Evolutionary conservation across 2,329 filamentous ascomycete species (phyloP), one percentile per base, ranked within the genome.

Genomic region (Fonsecaea nubica): DNA sequence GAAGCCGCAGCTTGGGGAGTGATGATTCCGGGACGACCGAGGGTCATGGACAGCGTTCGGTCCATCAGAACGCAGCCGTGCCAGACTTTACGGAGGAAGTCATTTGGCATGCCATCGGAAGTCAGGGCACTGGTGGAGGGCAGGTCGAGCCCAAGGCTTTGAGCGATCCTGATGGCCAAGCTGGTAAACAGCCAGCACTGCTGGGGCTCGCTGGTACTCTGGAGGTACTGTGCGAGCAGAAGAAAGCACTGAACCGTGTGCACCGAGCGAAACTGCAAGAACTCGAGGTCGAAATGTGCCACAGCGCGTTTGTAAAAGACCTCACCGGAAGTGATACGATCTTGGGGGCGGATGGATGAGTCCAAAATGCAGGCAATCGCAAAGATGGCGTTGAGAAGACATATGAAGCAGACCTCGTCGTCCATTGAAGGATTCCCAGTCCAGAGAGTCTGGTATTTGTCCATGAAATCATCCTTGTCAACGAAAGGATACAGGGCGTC

Each of bases 161-260:
- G 81, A 0, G 83, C 82, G 25, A 80, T 82, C 1, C 82, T 76
- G 15, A 83, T 78, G 0, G 82, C 82, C 4, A 80, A 74, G 0
- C 82, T 82, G 0, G 82, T 79, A 1, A 81, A 77, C 73, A 84
- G 83, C 83, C 83, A 85, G 1, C 81, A 84, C 64, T 83, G 79
- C 63, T 84, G 80, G 0, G 80, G 79, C 7, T 79, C 78, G 13
- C 82, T 78, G 0, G 82, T 84, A 56, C 83, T 82, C 55, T 84
- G 83, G 0, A 84, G 71, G 65, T 84, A 84, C 55, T 83, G 82
- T 10, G 79, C 81, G 67, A 82, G 81, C 4, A 85, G 73, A 0
- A 85, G 72, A 0, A 84, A 72, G 57, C 80, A 83, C 67, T 84
- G 83, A 0, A 84, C 79, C 0, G 82, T 62, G 52, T 80, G 80